A percentile compares a stretch with the other conserved stretches of the same genome.
Conservation (phyloP, 352 stramenopile genomes). For the Saprolegnia diclina region DNA sequence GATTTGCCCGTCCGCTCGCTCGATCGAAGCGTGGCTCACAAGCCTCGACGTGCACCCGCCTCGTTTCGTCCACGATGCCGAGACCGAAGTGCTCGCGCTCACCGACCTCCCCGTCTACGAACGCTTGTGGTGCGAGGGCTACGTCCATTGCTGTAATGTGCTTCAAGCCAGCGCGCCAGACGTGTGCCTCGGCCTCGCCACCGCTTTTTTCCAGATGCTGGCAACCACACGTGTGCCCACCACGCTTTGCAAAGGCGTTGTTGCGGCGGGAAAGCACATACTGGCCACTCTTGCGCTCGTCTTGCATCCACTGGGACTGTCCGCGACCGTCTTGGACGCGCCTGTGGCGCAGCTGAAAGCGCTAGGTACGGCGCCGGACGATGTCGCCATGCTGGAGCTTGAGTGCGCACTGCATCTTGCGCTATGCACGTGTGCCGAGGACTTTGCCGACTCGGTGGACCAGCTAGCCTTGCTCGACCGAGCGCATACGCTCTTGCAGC, state of each 20-base stretch:
- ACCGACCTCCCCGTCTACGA: no score
- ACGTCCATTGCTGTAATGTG: no score
- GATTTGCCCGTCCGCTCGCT: constrained; percentile 1
- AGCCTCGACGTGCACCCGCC: no score
- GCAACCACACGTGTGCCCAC: neutral
- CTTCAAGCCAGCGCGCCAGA: no score
- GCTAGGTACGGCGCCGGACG: neutral
- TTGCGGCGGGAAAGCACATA: no score
- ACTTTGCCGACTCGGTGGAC: neutral
- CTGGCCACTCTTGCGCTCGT: no score
- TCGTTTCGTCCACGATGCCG: neutral
- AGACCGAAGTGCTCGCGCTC: neutral
- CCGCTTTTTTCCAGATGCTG: neutral
- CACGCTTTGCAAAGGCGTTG: no score
- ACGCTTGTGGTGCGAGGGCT: no score
- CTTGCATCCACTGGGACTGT: no score
- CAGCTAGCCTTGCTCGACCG: neutral
- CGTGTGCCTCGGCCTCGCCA: neutral
- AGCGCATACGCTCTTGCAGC: neutral
- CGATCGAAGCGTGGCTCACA: constrained; percentile 18
- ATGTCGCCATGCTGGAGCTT: neutral
- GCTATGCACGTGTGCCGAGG: neutral
- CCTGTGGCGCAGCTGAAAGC: neutral
- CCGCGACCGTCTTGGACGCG: no score
- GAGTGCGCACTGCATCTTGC: neutral